Evolutionary conservation across 352 stramenopile species (phyloP), one percentile per base, ranked within the genome.

Genomic region (Globisporangium recalcitrans): DNA sequence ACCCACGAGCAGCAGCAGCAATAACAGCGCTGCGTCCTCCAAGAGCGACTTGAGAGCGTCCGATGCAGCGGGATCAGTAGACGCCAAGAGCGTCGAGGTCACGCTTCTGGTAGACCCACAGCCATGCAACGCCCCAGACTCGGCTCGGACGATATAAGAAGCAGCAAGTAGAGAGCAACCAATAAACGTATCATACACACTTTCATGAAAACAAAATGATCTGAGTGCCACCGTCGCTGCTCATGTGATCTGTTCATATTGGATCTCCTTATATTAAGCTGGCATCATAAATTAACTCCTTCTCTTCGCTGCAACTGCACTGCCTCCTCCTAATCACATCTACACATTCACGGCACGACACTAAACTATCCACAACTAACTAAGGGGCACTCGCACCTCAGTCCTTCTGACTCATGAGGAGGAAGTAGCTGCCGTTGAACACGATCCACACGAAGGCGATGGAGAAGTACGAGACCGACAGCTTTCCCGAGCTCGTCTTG

Each of bases 351-450:
- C 21, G 32, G 19, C 32, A 55, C 27, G 9, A 31, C 27, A 38
- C 49, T 38, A 26, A 29, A 59, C 44, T 24, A 48, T n/a, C n/a
- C n/a, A 32, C 13, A 11, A 32, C 22, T 22, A 10, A 24, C 2
- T 16, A 40, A 26, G 27, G 5, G 27, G 27, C 27, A 31, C 27
- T 31, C 26, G 27, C 38, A 9, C 24, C 0, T 60, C 4, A 49
- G 13, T 52, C 57, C 46, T 68, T 71, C 26, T 48, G 52, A 4
- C 44, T 64, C 57, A 74, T 67, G 34, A 65, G 13, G 40, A 60
- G 67, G 31, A 68, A 62, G 51, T 75, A 75, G 32, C 69, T 29
- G 7, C 51, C 48, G 38, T 75, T 75, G 36, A 67, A 52, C 29
- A 67, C 10, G 22, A 75, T 49, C 69, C 69, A 75, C 16, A 61